A percentile compares a stretch with the other conserved stretches of the same genome.
Conservation (phyloP, 1,139 yeast species). For the Hansenula lynferdii region DNA sequence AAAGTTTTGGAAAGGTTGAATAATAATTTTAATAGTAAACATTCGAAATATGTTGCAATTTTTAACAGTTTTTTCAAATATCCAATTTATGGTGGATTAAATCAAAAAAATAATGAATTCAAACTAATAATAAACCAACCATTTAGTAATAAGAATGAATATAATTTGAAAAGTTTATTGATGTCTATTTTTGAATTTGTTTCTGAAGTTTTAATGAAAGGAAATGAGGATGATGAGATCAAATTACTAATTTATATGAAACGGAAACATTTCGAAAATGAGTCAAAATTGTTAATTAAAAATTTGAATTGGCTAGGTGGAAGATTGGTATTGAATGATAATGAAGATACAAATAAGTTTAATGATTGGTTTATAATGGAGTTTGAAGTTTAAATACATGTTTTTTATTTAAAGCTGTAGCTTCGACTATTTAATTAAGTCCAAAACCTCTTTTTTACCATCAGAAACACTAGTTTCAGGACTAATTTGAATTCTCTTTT, state of each 20-base stretch:
- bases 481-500: slow-evolving; percentile 62
- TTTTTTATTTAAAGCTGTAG: no score
- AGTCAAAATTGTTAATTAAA: slow-evolving; percentile 17
- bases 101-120: slow-evolving; percentile 8
- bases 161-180: slow-evolving; percentile 18
- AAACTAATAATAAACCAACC: slow-evolving; percentile 18
- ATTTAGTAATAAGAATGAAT: slow-evolving; percentile 16
- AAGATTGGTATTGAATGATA: slow-evolving; percentile 14
- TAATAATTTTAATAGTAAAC: slow-evolving; percentile 14
- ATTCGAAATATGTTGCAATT: slow-evolving; percentile 15
- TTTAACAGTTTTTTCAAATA: slow-evolving; percentile 14
- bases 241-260: slow-evolving; percentile 19
- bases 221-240: slow-evolving; percentile 11
- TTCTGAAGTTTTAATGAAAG: slow-evolving; percentile 13
- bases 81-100: slow-evolving; percentile 19
- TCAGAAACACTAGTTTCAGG: slow-evolving; percentile 72
- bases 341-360: slow-evolving; percentile 14
- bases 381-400: slow-evolving; percentile 23
- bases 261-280: slow-evolving; percentile 18
- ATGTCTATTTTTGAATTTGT: slow-evolving; percentile 21
- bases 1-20: slow-evolving; percentile 10
- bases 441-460: slow-evolving; percentile 51
- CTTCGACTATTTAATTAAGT: slow-evolving; percentile 16
- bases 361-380: slow-evolving; percentile 24
- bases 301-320: slow-evolving; percentile 24